Evolutionary conservation across 768 basidiomycete species (phyloP).

Genomic region (Mycena vulgaris): DNA sequence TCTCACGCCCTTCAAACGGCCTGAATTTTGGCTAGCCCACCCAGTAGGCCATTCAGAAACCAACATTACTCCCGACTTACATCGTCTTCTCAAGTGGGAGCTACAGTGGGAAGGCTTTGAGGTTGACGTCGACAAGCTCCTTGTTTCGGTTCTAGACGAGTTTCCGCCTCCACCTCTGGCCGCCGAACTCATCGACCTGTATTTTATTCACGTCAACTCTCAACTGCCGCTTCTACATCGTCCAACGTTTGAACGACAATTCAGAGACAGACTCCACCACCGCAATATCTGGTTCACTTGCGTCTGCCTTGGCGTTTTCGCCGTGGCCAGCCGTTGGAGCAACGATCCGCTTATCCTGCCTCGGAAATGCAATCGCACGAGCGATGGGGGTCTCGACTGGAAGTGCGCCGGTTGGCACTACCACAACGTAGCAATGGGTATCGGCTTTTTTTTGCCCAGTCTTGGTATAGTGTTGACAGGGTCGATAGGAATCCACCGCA

Average conservation of each 20-base stretch:
- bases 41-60: constrained; percentile 53
- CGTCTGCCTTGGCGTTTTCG: constrained; percentile 76
- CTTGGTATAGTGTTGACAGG: constrained; percentile 27
- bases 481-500: constrained; percentile 63
- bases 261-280: constrained; percentile 67
- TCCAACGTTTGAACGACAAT: constrained; percentile 77
- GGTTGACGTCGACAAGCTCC: constrained; percentile 46
- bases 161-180: constrained; percentile 80
- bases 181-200: constrained; percentile 72
- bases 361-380: constrained; percentile 40
- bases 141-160: constrained; percentile 54
- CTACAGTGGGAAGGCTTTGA: constrained; percentile 63
- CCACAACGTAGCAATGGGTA: constrained; percentile 70
- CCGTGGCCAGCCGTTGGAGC: constrained; percentile 78
- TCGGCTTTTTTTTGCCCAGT: constrained; percentile 31
- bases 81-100: constrained; percentile 67
- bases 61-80: constrained; percentile 1
- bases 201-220: constrained; percentile 74
- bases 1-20: constrained; percentile 51
- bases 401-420: constrained; percentile 73
- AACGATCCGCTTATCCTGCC: constrained; percentile 72
- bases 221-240: constrained; percentile 80
- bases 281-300: constrained; percentile 72
- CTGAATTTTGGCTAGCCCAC: constrained; percentile 73
- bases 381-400: constrained; percentile 59